Percentiles rank a stretch among this genome's conserved stretches.
phyloP scores from a whole-genome alignment of 2,329 filamentous ascomycete species.

The Nemania sp. region DNA sequence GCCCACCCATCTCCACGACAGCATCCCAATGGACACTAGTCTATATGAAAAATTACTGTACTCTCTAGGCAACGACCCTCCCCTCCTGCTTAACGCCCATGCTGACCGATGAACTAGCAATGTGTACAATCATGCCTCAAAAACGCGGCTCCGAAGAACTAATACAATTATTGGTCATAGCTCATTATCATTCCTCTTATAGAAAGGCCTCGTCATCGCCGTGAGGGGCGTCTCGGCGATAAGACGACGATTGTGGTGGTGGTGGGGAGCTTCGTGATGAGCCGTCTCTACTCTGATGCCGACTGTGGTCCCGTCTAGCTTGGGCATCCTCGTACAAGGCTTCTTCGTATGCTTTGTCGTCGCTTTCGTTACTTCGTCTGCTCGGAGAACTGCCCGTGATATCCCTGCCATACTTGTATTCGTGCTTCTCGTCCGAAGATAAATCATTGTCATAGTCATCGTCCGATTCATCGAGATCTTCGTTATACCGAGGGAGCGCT shows the following conservation, averaged over 20 bases:
- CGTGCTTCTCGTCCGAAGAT: constrained; percentile 38
- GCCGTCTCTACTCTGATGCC: constrained; percentile 24
- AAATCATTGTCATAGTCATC: constrained; percentile 40
- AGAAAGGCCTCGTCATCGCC: constrained; percentile 30
- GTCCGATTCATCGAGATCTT: constrained; percentile 11
- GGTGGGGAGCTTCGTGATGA: constrained; percentile 29
- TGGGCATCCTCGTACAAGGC: constrained; percentile 35
- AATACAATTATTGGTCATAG: constrained; percentile 31
- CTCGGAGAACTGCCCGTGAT: constrained; percentile 46
- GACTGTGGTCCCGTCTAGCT: constrained; percentile 34
- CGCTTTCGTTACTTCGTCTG: constrained; percentile 31
- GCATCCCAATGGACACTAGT: constrained; percentile 10
- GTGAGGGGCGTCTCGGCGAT: constrained; percentile 27
- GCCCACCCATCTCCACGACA: neutral
- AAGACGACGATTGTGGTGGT: constrained; percentile 28
- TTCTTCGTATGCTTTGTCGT: constrained; percentile 36
- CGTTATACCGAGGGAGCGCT: constrained; percentile 42
- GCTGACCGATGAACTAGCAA: constrained; percentile 11
- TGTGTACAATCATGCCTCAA: constrained; percentile 25
- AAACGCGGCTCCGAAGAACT: constrained; percentile 17
- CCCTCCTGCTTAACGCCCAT: neutral
- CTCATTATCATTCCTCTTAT: constrained; percentile 32
- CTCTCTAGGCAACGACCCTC: neutral
- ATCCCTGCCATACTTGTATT: constrained; percentile 45
- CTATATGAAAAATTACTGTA: constrained; percentile 7